A percentile compares a stretch with the other conserved stretches of the same genome.
Evolutionary conservation across 2,329 filamentous ascomycete genomes (phyloP).

Genomic region (Beauveria australis): DNA sequence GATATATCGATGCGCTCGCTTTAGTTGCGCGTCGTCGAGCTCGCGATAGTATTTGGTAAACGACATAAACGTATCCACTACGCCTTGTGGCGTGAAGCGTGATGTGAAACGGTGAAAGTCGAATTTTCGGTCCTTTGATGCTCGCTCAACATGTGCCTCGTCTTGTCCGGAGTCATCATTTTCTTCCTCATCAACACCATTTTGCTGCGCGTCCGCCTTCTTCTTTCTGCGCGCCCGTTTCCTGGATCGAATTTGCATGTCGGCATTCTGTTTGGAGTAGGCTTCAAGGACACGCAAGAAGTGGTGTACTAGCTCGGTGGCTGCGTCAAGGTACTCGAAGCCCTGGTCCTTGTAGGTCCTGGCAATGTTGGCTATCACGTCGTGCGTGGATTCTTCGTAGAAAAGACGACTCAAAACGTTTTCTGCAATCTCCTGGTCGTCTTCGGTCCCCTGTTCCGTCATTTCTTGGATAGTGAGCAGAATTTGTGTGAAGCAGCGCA

Average conservation of each 20-base stretch:
- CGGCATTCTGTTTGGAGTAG: conserved; percentile 90
- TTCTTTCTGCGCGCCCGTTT: conserved; percentile 66
- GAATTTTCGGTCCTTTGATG: conserved; percentile 80
- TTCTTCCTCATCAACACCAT: conserved; percentile 40
- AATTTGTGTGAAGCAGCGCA: conserved; percentile 94
- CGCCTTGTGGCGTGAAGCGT: conserved; percentile 75
- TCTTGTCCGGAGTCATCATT: conserved; percentile 68
- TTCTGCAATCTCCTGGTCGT: conserved; percentile 96
- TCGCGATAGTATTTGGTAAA: conserved; percentile 77
- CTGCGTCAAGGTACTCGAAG: conserved; percentile 86
- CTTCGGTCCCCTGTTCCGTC: conserved; percentile 72
- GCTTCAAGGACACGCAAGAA: conserved; percentile 86
- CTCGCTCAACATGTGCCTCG: conserved; percentile 58
- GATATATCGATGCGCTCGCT: conserved; percentile 87
- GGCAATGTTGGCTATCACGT: conserved; percentile 71
- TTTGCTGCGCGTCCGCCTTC: conserved; percentile 34
- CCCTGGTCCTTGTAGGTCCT: conserved; percentile 88
- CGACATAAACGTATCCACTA: conserved; percentile 79
- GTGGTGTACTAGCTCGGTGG: conserved; percentile 83
- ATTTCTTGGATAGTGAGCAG: conserved; percentile 89
- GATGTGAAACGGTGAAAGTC: conserved; percentile 79
- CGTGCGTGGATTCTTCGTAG: conserved; percentile 92
- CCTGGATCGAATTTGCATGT: conserved; percentile 84
- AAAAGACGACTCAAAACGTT: conserved; percentile 97
- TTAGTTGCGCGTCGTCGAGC: conserved; percentile 70